A percentile compares a stretch with the other conserved stretches of the same genome.
phyloP scores from a whole-genome alignment of 345 rosid genomes.

The Dipteronia dyeriana region DNA sequence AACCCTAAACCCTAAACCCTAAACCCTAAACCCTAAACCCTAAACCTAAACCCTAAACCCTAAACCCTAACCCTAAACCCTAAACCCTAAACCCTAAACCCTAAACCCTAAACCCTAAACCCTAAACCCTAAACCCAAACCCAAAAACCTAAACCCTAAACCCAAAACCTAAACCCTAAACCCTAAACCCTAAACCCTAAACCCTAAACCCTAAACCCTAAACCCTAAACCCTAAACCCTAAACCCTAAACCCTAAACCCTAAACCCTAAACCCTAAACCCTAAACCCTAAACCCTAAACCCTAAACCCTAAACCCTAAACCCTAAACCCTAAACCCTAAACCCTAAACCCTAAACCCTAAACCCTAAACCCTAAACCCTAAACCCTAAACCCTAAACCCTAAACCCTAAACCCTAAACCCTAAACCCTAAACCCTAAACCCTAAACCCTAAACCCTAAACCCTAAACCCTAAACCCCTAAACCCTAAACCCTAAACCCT shows the following conservation, averaged over 20 bases:
- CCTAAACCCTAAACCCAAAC: constrained; percentile 24
- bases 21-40: constrained; percentile 27
- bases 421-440: too few species aligned
- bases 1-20: not conserved
- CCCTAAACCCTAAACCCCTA: too few species aligned
- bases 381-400: constrained; percentile 30
- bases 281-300: constrained; percentile 9
- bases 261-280: not conserved
- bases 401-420: constrained; percentile 25
- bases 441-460: too few species aligned
- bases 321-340: too few species aligned
- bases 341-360: too few species aligned
- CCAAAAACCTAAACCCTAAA: too few species aligned
- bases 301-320: constrained; percentile 5
- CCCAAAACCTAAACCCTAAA: constrained; percentile 27
- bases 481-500: too few species aligned
- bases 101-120: constrained; percentile 36
- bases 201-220: constrained; percentile 28
- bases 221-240: constrained; percentile 35
- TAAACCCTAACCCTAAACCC: constrained; percentile 32
- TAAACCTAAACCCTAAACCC: constrained; percentile 31
- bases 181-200: constrained; percentile 32
- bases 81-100: constrained; percentile 24
- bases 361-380: constrained; percentile 5
- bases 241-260: constrained; percentile 15